Percentiles rank a stretch among this genome's conserved stretches.
Conservation (phyloP, 306 rosid genomes). For the Prosopis cineraria region DNA sequence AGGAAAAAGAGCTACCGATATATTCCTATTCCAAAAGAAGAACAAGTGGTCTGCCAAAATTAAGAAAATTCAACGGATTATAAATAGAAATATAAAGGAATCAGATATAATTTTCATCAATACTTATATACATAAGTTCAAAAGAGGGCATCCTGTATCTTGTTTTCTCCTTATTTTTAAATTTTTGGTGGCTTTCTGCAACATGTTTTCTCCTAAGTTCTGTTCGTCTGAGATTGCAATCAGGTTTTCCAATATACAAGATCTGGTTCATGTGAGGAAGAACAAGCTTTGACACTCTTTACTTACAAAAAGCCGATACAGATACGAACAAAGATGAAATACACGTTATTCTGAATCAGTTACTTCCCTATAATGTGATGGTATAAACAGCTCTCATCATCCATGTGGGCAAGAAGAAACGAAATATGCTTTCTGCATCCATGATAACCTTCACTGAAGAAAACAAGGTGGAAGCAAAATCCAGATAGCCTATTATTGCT, state of each 20-base stretch:
- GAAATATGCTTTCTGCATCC: slow-evolving; percentile 40
- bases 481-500: slow-evolving; percentile 30
- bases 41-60: background rate
- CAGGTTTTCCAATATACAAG: background rate
- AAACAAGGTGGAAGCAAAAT: slow-evolving; percentile 34
- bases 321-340: slow-evolving; percentile 12
- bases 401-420: slow-evolving; percentile 34
- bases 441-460: slow-evolving; percentile 48
- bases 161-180: background rate
- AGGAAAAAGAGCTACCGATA: background rate
- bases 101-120: background rate
- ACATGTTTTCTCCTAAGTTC: background rate
- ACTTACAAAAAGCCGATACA: slow-evolving; percentile 29
- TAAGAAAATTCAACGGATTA: background rate
- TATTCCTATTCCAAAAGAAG: background rate
- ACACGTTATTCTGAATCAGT: slow-evolving; percentile 38
- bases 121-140: background rate
- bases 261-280: background rate
- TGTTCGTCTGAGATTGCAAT: background rate
- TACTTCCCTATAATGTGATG: slow-evolving; percentile 38
- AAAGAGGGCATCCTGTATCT: background rate
- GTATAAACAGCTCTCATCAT: slow-evolving; percentile 50
- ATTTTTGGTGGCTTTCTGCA: background rate
- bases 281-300: background rate
- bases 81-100: background rate